These are phyloP conservation scores for Leccinum barrowsii DNA, from an alignment of 768 basidiomycete species.

Conservation along the genomic window DNA sequence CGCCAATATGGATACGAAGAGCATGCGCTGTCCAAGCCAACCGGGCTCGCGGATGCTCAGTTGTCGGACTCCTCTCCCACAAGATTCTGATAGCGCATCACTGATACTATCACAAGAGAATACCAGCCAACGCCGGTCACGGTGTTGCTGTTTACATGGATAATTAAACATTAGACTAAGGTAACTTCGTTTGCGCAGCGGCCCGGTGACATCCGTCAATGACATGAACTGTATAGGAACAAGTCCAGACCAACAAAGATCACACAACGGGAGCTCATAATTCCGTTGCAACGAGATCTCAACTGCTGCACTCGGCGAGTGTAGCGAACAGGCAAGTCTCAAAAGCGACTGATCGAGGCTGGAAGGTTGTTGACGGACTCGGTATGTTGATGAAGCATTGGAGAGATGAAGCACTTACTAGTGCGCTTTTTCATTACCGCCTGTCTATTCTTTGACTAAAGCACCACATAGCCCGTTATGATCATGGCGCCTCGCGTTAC, in stretches of 20 bases:
- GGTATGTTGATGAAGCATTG: conserved; percentile 82
- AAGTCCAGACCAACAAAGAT: conserved; percentile 96
- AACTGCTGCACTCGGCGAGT: conserved; percentile 69
- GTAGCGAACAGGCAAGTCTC: conserved; percentile 76
- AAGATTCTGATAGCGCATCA: too few species aligned
- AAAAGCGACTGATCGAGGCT: conserved; percentile 79
- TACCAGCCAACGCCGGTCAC: too few species aligned
- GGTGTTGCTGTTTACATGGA: too few species aligned
- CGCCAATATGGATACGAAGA: too few species aligned
- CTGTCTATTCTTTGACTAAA: neutral
- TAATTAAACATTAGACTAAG: too few species aligned
- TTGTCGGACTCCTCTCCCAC: too few species aligned
- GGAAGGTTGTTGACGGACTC: conserved; percentile 84
- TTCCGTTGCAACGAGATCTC: conserved; percentile 99
- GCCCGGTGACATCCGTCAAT: too few species aligned
- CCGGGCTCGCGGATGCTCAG: too few species aligned
- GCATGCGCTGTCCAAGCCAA: too few species aligned
- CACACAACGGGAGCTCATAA: conserved; percentile 96
- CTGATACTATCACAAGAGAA: too few species aligned
- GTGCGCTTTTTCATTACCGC: conserved; percentile 40
- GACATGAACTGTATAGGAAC: conserved; percentile 56
- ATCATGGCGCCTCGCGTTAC: conserved; percentile 94
- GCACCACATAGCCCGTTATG: conserved; percentile 70
- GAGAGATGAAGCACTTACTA: conserved; percentile 61
- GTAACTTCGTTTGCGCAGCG: too few species aligned